Evolutionary conservation across 805 yeast species (phyloP).

Genomic region (Candida coquimbonensis): DNA sequence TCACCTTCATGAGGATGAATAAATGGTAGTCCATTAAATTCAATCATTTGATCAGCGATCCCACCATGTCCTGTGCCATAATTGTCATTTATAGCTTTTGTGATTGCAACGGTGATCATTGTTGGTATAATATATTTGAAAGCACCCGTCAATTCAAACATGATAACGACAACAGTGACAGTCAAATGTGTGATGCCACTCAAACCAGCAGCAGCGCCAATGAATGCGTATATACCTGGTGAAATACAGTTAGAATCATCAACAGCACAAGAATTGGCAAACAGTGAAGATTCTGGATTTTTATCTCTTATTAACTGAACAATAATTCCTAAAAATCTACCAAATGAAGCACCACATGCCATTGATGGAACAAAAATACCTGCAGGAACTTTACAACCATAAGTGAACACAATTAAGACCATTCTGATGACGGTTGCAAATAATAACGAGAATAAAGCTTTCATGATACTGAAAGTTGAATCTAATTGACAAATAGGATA

Average conservation of each 20-base stretch:
- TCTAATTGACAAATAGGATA: conserved; percentile 31
- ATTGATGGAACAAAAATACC: conserved; percentile 96
- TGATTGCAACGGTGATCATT: conserved; percentile 89
- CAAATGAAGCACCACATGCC: conserved; percentile 95
- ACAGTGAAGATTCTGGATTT: conserved; percentile 29
- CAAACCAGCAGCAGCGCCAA: conserved; percentile 94
- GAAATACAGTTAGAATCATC: conserved; percentile 56
- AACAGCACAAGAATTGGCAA: conserved; percentile 30
- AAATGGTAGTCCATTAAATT: conserved; percentile 80
- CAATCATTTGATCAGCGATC: conserved; percentile 92
- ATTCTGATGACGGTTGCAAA: conserved; percentile 71
- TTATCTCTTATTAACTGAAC: conserved; percentile 45
- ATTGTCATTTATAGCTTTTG: conserved; percentile 69
- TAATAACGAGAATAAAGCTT: conserved; percentile 44
- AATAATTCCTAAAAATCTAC: conserved; percentile 75
- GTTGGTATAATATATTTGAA: conserved; percentile 86
- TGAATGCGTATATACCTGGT: conserved; percentile 90
- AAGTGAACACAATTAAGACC: conserved; percentile 70
- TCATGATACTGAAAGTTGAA: conserved; percentile 23
- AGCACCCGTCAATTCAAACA: conserved; percentile 97
- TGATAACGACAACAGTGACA: conserved; percentile 86
- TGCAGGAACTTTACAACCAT: conserved; percentile 94
- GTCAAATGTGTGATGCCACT: conserved; percentile 93
- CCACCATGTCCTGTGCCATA: conserved; percentile 67
- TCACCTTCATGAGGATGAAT: conserved; percentile 69